Evolutionary conservation across 495 filamentous ascomycete species (phyloP), one percentile per base, ranked within the genome.

Genomic region (Hyaloscypha hepaticicola): DNA sequence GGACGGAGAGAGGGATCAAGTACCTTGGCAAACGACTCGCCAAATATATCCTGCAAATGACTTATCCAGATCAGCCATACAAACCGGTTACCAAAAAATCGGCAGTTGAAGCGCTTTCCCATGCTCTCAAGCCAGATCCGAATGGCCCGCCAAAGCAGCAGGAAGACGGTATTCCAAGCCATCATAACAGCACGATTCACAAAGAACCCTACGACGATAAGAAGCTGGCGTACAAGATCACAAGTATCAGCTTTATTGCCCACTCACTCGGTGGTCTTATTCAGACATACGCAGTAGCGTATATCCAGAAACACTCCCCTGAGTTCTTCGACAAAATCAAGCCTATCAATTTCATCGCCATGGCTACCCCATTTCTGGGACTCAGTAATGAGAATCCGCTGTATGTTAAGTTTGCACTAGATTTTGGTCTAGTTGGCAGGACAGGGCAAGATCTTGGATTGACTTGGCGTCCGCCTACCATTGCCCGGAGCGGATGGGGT

Each of bases 311-410:
- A 70, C 91, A 99, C 70, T 94, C 90, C 1, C 96, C 95, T 0
- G 78, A 86, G 25, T 98, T 99, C 73, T 99, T 98, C 69, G 85
- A 92, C 28, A 78, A 85, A 2, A 96, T 97, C 66, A 85, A 85
- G 67, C 95, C 96, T 0, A 81, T 97, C 73, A 98, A 97, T 71
- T 99, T 99, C 70, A 89, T 99, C 63, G 80, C 90, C n/a, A 76
- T 99, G 58, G 94, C 95, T 27, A 87, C 92, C 6, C 95, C 95
- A 0, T 92, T 97, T 66, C 77, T 99, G 5, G 95, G 95, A 0
- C 82, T 99, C 53, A 97, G 93, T 75, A 96, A 99, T 72, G 95
- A 99, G 71, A 99, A 99, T 64, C 95, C 95, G 0, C 77, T 98
- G 55, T 98, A 99, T 75, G 91, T 99, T 70, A 96, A 92, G 64